Evolutionary conservation across 306 rosid species (phyloP).

Genomic region (Glycine tomentella): DNA sequence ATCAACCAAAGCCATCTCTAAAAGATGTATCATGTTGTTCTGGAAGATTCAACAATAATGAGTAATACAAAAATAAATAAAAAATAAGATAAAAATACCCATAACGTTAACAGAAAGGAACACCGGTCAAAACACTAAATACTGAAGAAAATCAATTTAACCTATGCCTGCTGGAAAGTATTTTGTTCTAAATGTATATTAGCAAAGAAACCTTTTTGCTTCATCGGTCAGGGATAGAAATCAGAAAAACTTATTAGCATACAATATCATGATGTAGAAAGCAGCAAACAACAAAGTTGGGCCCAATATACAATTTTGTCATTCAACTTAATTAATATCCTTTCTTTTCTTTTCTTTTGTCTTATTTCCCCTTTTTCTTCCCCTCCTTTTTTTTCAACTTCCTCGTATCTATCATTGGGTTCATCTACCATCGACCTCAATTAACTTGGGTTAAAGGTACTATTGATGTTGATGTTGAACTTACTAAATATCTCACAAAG

Average conservation of each 20-base stretch:
- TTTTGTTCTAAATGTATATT: slow-evolving; percentile 34
- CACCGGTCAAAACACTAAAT: slow-evolving; percentile 28
- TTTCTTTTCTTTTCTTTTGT: too few relatives aligned
- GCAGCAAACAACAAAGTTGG: slow-evolving; percentile 26
- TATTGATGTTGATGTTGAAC: too few relatives aligned
- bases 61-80: slow-evolving; percentile 16
- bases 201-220: slow-evolving; percentile 4
- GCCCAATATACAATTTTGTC: slow-evolving; percentile 22
- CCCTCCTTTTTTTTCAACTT: too few relatives aligned
- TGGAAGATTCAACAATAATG: slow-evolving; percentile 60
- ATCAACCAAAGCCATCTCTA: slow-evolving; percentile 82
- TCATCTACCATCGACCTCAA: too few relatives aligned
- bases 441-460: too few relatives aligned
- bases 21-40: slow-evolving; percentile 74
- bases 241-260: not conserved
- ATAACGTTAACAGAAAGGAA: slow-evolving; percentile 8
- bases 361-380: too few relatives aligned
- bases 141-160: slow-evolving; percentile 31
- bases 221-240: slow-evolving; percentile 19
- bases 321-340: not conserved
- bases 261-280: slow-evolving; percentile 32
- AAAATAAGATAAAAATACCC: too few relatives aligned
- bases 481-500: slow-evolving; percentile 25
- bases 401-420: too few relatives aligned
- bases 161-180: slow-evolving; percentile 21